Evolutionary conservation across 805 yeast species (phyloP).

Genomic region (Sungouiella thailandica): DNA sequence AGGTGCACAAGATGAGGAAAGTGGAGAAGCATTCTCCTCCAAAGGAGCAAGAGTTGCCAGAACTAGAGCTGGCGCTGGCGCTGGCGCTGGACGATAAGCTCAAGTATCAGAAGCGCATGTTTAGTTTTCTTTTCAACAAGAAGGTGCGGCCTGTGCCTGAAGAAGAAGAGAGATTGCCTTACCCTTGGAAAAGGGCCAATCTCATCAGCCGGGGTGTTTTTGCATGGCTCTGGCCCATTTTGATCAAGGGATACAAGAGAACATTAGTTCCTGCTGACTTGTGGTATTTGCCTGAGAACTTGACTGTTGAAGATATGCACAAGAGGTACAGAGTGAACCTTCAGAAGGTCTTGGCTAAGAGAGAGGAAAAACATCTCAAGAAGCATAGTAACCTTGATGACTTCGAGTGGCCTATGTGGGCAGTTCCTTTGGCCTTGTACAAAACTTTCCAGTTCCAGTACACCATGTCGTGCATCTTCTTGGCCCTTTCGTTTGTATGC

Average conservation of each 20-base stretch:
- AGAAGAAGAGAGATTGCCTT: constrained; percentile 46
- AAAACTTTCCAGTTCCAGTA: constrained; percentile 47
- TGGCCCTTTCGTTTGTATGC: constrained; percentile 43
- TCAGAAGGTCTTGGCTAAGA: constrained; percentile 16
- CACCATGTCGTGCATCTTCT: constrained; percentile 33
- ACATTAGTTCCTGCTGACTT: constrained; percentile 36
- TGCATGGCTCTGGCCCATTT: constrained; percentile 36
- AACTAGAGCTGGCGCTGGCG: too few relatives aligned
- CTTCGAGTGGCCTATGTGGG: constrained; percentile 36
- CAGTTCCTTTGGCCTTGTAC: constrained; percentile 42
- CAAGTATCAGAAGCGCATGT: constrained; percentile 45
- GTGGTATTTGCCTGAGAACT: constrained; percentile 30
- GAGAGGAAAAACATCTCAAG: constrained; percentile 16
- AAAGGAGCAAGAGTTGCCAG: constrained; percentile 1
- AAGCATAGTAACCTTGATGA: constrained; percentile 12
- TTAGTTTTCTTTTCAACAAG: constrained; percentile 46
- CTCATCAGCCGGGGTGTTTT: constrained; percentile 35
- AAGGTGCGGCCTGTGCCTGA: constrained; percentile 47
- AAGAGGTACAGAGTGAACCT: constrained; percentile 22
- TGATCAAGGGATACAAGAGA: constrained; percentile 37
- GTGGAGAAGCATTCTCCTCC: background rate
- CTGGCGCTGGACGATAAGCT: constrained; percentile 19
- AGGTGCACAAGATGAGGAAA: background rate
- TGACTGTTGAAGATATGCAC: constrained; percentile 35
- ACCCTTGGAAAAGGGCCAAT: constrained; percentile 37